These are phyloP conservation scores for Stemphylium lycopersici DNA, from an alignment of 2,329 filamentous ascomycete genomes.

Conservation along the genomic window DNA sequence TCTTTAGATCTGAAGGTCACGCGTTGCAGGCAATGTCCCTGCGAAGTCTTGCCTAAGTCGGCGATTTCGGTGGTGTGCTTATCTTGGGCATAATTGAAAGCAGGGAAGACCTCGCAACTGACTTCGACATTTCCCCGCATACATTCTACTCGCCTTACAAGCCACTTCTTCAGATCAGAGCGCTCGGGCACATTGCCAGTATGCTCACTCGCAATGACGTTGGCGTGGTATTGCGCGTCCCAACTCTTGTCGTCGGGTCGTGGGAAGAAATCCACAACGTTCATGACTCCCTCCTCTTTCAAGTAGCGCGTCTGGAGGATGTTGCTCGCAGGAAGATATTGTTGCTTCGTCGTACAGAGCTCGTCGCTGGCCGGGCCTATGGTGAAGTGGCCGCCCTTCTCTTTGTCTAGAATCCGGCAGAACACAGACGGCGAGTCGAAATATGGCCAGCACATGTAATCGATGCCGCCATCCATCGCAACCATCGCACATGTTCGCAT, in stretches of 20 bases:
- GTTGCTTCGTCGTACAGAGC: constrained; percentile 73
- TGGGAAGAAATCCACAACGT: constrained; percentile 77
- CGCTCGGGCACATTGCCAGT: constrained; percentile 35
- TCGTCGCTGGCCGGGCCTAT: constrained; percentile 59
- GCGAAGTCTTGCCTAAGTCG: constrained; percentile 25
- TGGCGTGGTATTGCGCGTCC: constrained; percentile 50
- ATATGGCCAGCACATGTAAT: constrained; percentile 60
- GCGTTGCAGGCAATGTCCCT: constrained; percentile 29
- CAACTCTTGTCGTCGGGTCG: constrained; percentile 64
- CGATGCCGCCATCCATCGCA: constrained; percentile 58
- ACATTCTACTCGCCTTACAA: constrained; percentile 74
- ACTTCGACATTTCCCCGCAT: constrained; percentile 70
- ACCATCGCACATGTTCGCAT: constrained; percentile 70
- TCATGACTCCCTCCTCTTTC: constrained; percentile 75
- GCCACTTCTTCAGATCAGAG: constrained; percentile 67
- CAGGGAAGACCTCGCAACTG: constrained; percentile 72
- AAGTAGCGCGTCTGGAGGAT: constrained; percentile 80
- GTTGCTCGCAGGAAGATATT: constrained; percentile 76
- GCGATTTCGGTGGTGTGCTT: constrained; percentile 65
- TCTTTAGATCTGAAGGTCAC: constrained; percentile 67
- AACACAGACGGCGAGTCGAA: constrained; percentile 81
- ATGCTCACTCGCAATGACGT: constrained; percentile 32
- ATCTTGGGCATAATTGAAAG: constrained; percentile 66
- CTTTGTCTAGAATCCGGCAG: constrained; percentile 74
- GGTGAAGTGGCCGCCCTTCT: constrained; percentile 75